These are phyloP conservation scores for Globisporangium camurandrum DNA, from an alignment of 352 stramenopile genomes.

Conservation along the genomic window DNA sequence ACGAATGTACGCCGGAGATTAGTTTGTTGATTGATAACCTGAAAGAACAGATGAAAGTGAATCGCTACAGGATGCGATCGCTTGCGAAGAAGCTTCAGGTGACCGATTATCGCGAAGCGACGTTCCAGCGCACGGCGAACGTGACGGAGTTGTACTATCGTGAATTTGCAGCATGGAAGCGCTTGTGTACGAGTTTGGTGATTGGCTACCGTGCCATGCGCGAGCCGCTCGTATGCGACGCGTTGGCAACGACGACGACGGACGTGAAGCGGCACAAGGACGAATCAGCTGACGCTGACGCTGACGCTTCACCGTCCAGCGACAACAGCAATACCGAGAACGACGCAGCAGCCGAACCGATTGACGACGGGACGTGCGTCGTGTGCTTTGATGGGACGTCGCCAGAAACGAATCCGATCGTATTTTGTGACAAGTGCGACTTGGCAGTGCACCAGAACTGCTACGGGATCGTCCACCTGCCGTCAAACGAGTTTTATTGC, in stretches of 20 bases:
- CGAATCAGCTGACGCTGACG: constrained; percentile 22
- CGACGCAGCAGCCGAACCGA: constrained; percentile 30
- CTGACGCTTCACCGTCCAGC: no score
- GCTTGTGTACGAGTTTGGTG: constrained; percentile 57
- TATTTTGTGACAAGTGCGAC: constrained; percentile 87
- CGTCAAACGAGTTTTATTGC: constrained; percentile 85
- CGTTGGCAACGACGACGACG: not conserved
- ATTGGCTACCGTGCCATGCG: constrained; percentile 40
- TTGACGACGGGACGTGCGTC: constrained; percentile 84
- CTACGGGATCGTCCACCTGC: constrained; percentile 81
- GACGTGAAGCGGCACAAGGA: constrained; percentile 16
- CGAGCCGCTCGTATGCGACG: constrained; percentile 1
- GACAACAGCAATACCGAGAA: constrained; percentile 41
- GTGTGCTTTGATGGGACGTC: constrained; percentile 87
- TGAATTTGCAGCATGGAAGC: constrained; percentile 74
- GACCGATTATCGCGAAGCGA: constrained; percentile 12
- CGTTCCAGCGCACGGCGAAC: constrained; percentile 3
- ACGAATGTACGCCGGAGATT: constrained; percentile 70
- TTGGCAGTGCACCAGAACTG: constrained; percentile 86
- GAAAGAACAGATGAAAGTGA: constrained; percentile 65
- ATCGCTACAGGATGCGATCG: constrained; percentile 47
- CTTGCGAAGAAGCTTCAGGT: constrained; percentile 43
- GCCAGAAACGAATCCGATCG: constrained; percentile 82
- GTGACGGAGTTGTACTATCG: constrained; percentile 61
- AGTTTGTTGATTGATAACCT: constrained; percentile 74